Percentiles rank a stretch among this genome's conserved stretches.
Evolutionary conservation across 2,329 filamentous ascomycete genomes (phyloP).

Genomic region (Trichoderma pleuroti): DNA sequence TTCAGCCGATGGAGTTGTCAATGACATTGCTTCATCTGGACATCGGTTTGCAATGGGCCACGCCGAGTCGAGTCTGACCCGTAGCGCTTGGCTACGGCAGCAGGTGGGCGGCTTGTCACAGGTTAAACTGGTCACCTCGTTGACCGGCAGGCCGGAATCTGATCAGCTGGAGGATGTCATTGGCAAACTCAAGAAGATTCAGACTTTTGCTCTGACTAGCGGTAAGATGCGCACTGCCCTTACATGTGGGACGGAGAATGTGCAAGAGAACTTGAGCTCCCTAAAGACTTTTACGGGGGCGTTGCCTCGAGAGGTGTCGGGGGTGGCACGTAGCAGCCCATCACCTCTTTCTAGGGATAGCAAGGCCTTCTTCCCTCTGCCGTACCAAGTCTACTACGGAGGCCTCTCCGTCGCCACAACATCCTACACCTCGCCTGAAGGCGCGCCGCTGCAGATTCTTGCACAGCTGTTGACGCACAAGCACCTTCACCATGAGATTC

Average conservation of each 20-base stretch:
- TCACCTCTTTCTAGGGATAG: conserved; percentile 46
- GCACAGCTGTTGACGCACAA: conserved; percentile 93
- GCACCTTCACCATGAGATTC: conserved; percentile 93
- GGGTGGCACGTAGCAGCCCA: conserved; percentile 37
- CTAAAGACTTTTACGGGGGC: conserved; percentile 64
- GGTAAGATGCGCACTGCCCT: conserved; percentile 72
- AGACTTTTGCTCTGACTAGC: conserved; percentile 69
- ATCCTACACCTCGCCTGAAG: conserved; percentile 71
- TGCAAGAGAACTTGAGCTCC: conserved; percentile 64
- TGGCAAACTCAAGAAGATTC: conserved; percentile 78
- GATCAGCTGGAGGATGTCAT: conserved; percentile 74
- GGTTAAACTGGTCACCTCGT: conserved; percentile 74
- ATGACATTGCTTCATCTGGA: conserved; percentile 85
- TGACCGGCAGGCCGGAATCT: conserved; percentile 68
- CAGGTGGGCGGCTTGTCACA: conserved; percentile 90
- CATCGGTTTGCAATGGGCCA: conserved; percentile 82
- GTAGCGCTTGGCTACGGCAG: conserved; percentile 69
- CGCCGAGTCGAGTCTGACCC: conserved; percentile 75
- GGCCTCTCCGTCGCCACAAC: conserved; percentile 77
- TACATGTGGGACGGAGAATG: conserved; percentile 77
- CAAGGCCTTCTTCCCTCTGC: conserved; percentile 88
- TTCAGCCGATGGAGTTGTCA: conserved; percentile 83
- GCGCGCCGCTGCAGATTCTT: conserved; percentile 81
- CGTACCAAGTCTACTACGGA: conserved; percentile 96
- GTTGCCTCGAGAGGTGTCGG: conserved; percentile 31